Base-by-base conservation (phyloP, 83 land plant species). In the Thuja plicata region DNA sequence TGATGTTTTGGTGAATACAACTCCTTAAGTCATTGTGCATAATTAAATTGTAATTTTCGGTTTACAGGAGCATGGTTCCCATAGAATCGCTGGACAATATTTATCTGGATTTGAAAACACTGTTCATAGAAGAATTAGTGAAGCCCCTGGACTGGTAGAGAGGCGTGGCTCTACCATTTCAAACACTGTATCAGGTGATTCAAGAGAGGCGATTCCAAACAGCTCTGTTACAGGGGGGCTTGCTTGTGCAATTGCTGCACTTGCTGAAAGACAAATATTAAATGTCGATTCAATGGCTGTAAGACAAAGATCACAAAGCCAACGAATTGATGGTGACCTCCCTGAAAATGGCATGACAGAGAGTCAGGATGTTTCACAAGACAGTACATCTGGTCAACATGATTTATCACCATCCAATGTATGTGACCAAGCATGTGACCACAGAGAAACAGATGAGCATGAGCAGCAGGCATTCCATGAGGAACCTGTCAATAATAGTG, bases 211-310 rank as follows among this genome's bases (percentile, higher is more conserved):
- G 66, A 73, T 66, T 9, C 83, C 81, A 35, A n/a, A 87, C 35
- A 74, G 88, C 81, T 91, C 94, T 40, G 93, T 95, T 5, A 93
- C 98, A 81, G 92, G 94, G 83, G 97, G 96, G 10, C 94, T 96
- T 45, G 97, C 97, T 27, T 94, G 96, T 89, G 99, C 99, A 12
- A 95, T 96, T 88, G 99, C 99, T 19, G 96, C 98, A 17, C 90
- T 97, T 73, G 96, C 97, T 27, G 97, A 97, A 89, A 93, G 93
- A 83, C 97, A 96, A 89, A 94, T 92, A 73, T 87, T 89, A 38
- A 88, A 88, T 71, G 92, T 88, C 34, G 95, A 93, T 41, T 54
- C 91, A 30, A 16, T 60, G 37, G 35, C 30, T 79, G 46, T 7
- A 89, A n/a, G 43, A 46, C 37, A 60, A 57, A 86, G 30, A 74